Percentiles rank a stretch among this genome's conserved stretches.
phyloP scores from a whole-genome alignment of 2,329 filamentous ascomycete genomes.

The Orbilia brochopaga region DNA sequence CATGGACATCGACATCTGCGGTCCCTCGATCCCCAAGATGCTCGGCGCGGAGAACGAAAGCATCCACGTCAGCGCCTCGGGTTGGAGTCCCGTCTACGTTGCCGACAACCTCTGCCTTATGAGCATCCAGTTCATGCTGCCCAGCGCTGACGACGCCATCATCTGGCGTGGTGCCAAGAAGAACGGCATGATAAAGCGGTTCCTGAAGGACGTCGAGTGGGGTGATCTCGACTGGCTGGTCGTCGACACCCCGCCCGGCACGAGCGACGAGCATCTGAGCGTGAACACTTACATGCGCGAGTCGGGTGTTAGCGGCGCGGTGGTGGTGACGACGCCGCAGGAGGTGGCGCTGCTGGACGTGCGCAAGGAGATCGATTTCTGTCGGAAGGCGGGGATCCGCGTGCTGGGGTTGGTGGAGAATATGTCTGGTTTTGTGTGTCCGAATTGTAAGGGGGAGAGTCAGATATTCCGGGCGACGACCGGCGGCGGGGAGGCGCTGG shows the following conservation, averaged over 20 bases:
- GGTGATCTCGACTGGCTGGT: slow-evolving; percentile 90
- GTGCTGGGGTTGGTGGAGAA: slow-evolving; percentile 94
- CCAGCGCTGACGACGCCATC: slow-evolving; percentile 88
- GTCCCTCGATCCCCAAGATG: slow-evolving; percentile 97
- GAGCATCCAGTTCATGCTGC: slow-evolving; percentile 98
- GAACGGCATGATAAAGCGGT: slow-evolving; percentile 97
- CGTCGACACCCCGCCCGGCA: slow-evolving; percentile 94
- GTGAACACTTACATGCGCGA: slow-evolving; percentile 92
- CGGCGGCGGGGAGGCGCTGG: slow-evolving; percentile 79
- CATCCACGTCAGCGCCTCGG: slow-evolving; percentile 84
- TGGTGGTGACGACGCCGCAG: slow-evolving; percentile 92
- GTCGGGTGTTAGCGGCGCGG: slow-evolving; percentile 88
- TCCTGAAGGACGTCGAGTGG: slow-evolving; percentile 97
- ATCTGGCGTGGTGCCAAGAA: slow-evolving; percentile 99
- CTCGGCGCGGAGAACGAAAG: slow-evolving; percentile 94
- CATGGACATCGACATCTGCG: slow-evolving; percentile 98
- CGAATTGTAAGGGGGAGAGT: slow-evolving; percentile 71
- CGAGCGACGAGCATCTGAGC: slow-evolving; percentile 90
- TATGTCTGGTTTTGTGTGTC: slow-evolving; percentile 96
- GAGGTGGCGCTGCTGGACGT: slow-evolving; percentile 92
- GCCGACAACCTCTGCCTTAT: slow-evolving; percentile 92
- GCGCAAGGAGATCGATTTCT: slow-evolving; percentile 97
- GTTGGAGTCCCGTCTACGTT: slow-evolving; percentile 96
- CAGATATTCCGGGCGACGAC: slow-evolving; percentile 89
- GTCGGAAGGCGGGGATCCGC: slow-evolving; percentile 86